A percentile compares a stretch with the other conserved stretches of the same genome.
These are phyloP conservation scores for Lippia alba DNA, from an alignment of 305 asterid genomes.

Conservation along the genomic window DNA sequence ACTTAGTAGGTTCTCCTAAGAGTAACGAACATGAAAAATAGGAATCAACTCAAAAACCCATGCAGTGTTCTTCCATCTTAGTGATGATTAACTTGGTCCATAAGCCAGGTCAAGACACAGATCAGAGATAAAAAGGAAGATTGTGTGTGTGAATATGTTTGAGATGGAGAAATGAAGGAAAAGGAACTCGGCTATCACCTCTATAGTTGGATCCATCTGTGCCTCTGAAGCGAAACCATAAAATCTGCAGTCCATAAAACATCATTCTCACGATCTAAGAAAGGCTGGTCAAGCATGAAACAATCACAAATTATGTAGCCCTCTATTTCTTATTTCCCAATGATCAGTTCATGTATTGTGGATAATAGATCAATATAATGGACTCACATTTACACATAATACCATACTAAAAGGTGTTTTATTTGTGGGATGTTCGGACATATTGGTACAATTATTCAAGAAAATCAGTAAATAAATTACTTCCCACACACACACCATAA, in stretches of 20 bases:
- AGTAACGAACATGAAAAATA: constrained; percentile 14
- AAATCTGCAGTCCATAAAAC: constrained; percentile 58
- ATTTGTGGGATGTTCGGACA: too few species aligned
- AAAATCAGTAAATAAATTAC: constrained; percentile 3
- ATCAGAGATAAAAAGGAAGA: constrained; percentile 16
- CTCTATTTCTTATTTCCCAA: not conserved
- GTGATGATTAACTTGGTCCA: constrained; percentile 9
- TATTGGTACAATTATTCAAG: not conserved
- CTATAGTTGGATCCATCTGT: constrained; percentile 92
- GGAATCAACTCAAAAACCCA: constrained; percentile 14
- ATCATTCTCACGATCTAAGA: constrained; percentile 25
- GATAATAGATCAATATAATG: constrained; percentile 6
- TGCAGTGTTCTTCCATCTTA: constrained; percentile 21
- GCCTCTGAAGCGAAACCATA: constrained; percentile 97
- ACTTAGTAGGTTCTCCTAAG: constrained; percentile 12
- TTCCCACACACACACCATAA: too few species aligned
- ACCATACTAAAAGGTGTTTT: too few species aligned
- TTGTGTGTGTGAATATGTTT: not conserved
- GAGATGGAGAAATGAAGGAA: constrained; percentile 1
- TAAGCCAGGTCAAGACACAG: constrained; percentile 19
- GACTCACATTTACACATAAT: not conserved
- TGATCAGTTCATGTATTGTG: too few species aligned
- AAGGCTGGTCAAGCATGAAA: constrained; percentile 18
- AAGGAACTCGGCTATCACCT: constrained; percentile 53
- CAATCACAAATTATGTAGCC: constrained; percentile 12